Evolutionary conservation across 345 rosid species (phyloP).

Genomic region (Anastatica hierochuntica): DNA sequence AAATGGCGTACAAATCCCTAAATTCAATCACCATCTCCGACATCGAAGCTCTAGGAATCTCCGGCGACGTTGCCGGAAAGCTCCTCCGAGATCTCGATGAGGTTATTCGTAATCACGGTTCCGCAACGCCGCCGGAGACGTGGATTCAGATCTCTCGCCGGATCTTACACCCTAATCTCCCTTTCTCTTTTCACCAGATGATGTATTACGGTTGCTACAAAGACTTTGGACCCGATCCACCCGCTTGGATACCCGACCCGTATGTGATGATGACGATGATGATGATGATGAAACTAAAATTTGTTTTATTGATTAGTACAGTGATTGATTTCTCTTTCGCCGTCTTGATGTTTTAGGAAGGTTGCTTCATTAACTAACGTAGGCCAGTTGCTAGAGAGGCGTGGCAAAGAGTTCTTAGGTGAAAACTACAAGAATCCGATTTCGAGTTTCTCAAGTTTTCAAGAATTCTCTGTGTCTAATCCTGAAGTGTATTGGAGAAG

Average conservation of each 20-base stretch:
- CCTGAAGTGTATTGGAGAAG: conserved; percentile 94
- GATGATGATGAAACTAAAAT: no score
- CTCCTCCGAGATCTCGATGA: conserved; percentile 36
- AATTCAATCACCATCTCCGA: conserved; percentile 41
- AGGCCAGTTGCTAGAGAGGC: conserved; percentile 58
- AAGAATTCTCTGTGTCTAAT: conserved; percentile 70
- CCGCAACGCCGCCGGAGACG: conserved; percentile 38
- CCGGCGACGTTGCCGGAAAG: conserved; percentile 24
- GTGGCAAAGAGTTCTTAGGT: conserved; percentile 67
- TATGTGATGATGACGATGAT: no score
- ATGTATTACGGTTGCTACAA: conserved; percentile 75
- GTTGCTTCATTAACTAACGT: conserved; percentile 54
- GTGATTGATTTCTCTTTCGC: not conserved
- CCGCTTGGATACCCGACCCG: conserved; percentile 90
- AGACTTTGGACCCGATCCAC: conserved; percentile 77
- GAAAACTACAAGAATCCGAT: conserved; percentile 59
- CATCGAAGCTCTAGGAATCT: conserved; percentile 53
- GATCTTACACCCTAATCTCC: conserved; percentile 59
- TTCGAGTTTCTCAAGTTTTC: conserved; percentile 73
- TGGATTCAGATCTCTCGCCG: conserved; percentile 50
- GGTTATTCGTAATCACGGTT: conserved; percentile 30
- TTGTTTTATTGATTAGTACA: no score
- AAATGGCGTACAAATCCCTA: conserved; percentile 43
- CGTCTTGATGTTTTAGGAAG: conserved; percentile 43
- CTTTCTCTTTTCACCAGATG: conserved; percentile 81